Evolutionary conservation across 2,329 filamentous ascomycete genomes (phyloP).

Genomic region (Catunica adiposa): DNA sequence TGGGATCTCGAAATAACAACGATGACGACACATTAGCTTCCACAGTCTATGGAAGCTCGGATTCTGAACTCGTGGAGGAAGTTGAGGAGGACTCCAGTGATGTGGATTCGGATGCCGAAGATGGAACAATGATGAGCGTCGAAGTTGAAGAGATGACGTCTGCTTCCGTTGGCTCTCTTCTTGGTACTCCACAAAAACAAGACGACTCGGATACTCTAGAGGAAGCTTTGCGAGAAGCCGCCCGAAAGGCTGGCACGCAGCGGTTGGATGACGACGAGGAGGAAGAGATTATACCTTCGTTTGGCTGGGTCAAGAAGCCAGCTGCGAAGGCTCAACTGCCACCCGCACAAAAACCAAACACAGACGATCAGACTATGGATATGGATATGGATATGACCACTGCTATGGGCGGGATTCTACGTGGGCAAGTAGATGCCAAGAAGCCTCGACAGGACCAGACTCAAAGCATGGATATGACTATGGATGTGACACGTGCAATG

Average conservation of each 20-base stretch:
- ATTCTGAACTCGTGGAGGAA: slow-evolving; percentile 35
- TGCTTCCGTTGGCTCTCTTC: slow-evolving; percentile 46
- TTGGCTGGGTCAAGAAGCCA: slow-evolving; percentile 53
- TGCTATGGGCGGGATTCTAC: slow-evolving; percentile 32
- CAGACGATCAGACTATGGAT: slow-evolving; percentile 20
- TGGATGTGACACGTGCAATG: slow-evolving; percentile 79
- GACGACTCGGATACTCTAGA: slow-evolving; percentile 58
- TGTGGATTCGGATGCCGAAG: slow-evolving; percentile 47
- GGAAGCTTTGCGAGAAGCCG: slow-evolving; percentile 58
- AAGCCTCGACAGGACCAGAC: slow-evolving; percentile 23
- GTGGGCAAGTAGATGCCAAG: slow-evolving; percentile 15
- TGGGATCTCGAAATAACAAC: slow-evolving; percentile 46
- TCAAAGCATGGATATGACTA: slow-evolving; percentile 72
- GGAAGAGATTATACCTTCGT: slow-evolving; percentile 53
- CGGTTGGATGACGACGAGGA: slow-evolving; percentile 47
- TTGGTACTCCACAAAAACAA: slow-evolving; percentile 40
- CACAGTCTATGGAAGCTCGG: slow-evolving; percentile 54
- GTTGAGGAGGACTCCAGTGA: slow-evolving; percentile 34
- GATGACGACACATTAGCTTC: slow-evolving; percentile 57
- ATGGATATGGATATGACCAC: slow-evolving; percentile 41
- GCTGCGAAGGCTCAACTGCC: background rate
- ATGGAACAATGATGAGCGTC: slow-evolving; percentile 67
- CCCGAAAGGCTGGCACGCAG: slow-evolving; percentile 58
- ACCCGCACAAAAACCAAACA: background rate
- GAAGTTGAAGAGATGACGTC: slow-evolving; percentile 64